Percentiles rank a stretch among this genome's conserved stretches.
Conservation (phyloP, 208 protist genomes). For the Novymonas esmeraldas region DNA sequence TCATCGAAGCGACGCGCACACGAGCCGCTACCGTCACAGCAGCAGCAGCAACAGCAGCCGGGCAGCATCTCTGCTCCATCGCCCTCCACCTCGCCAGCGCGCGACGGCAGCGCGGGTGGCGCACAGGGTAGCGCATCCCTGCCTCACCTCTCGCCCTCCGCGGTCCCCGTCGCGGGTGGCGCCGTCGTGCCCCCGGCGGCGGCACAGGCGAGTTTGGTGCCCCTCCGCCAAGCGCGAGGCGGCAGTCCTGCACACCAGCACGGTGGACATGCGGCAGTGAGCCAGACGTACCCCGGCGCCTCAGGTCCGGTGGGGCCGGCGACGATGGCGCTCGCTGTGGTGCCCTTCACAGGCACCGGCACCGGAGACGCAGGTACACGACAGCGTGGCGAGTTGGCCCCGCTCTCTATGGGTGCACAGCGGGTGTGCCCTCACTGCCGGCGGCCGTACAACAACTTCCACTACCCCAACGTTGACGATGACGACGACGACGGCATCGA, state of each 20-base stretch:
- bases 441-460: slow-evolving; percentile 28
- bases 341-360: slow-evolving; percentile 20
- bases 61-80: too few species aligned
- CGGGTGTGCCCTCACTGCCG: slow-evolving; percentile 45
- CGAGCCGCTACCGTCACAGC: slow-evolving; percentile 4
- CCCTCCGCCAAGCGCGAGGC: not conserved
- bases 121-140: not conserved
- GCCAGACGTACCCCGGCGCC: not conserved
- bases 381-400: slow-evolving; percentile 24
- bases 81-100: too few species aligned
- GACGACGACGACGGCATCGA: slow-evolving; percentile 13
- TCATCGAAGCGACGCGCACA: slow-evolving; percentile 4
- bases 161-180: not conserved
- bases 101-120: not conserved
- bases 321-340: slow-evolving; percentile 24
- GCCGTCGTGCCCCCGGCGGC: not conserved
- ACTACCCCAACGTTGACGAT: too few species aligned
- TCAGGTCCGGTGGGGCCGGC: not conserved
- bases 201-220: slow-evolving; percentile 1
- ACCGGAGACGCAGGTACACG: not conserved
- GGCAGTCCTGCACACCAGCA: not conserved
- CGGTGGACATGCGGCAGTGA: not conserved
- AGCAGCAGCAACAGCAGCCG: not conserved
- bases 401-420: slow-evolving; percentile 23
- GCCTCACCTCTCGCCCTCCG: not conserved